Base-by-base conservation (phyloP, 1,139 yeast genomes). In the Taphrina pruni region DNA sequence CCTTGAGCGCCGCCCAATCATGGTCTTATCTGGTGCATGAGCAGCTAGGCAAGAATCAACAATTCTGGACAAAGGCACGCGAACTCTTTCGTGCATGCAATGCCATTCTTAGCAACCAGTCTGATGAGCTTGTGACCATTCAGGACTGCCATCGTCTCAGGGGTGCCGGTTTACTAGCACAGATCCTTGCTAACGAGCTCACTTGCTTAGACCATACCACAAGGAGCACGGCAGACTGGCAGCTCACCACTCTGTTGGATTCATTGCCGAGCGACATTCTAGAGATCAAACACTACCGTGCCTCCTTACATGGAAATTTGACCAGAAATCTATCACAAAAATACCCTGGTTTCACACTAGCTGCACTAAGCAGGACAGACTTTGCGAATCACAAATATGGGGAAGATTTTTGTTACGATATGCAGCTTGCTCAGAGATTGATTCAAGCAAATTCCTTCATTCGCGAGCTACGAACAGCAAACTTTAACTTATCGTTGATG, bases 161-260 rank as follows among this genome's bases (percentile, higher is more conserved):
- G 69, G 79, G 88, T 65, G 80, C 87, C 4, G 85, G 96, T 0
- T 86, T 88, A 74, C 85, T 90, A 20, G 85, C 90, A 4, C 94
- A 89, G 73, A 87, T 91, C 9, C 81, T 91, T 71, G 91, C 97
- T 0, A 81, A 90, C 51, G 85, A 88, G 70, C 79, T 90, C 46
- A 90, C 87, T 78, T 87, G 90, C 56, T 79, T 75, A 68, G 76
- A 79, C 21, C 11, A 12, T 7, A 21, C 35, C 9, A 36, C 43
- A 7, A 35, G 58, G 12, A 20, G 9, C 6, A 36, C 14, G 11
- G 43, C 12, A 14, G 58, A 54, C 9, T 54, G 58, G 58, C 35
- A 54, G 9, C 21, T 54, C 6, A 54, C 58, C 26, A 36, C 43
- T 6, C 80, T 83, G 48, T 83, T 90, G 11, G 77, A 82, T 36